Conservation (phyloP, 305 asterid species). For the Fraxinus latifolia region DNA sequence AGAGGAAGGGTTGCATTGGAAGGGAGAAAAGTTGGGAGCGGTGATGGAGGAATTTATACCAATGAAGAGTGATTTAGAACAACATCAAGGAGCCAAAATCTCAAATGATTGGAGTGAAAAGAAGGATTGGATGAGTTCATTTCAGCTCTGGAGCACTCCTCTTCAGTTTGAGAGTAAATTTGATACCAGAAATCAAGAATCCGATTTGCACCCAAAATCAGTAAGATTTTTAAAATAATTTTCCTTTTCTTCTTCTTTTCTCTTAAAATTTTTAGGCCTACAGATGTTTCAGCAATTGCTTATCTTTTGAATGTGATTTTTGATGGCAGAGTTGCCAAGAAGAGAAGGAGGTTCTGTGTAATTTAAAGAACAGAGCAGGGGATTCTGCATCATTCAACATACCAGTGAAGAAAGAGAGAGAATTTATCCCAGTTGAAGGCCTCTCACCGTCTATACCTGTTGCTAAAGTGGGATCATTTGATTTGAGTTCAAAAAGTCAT, state of each 20-base stretch:
- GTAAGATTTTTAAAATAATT: conserved; percentile 8
- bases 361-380: conserved; percentile 27
- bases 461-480: conserved; percentile 12
- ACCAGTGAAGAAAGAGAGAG: not conserved
- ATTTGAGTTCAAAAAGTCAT: not conserved
- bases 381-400: conserved; percentile 35
- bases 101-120: conserved; percentile 37
- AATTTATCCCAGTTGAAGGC: not conserved
- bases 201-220: conserved; percentile 22
- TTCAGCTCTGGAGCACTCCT: conserved; percentile 52
- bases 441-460: conserved; percentile 8
- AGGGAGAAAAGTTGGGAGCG: conserved; percentile 18
- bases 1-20: conserved; percentile 35
- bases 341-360: conserved; percentile 7
- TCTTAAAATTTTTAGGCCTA: not conserved
- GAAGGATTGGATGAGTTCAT: conserved; percentile 56
- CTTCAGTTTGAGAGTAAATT: conserved; percentile 27
- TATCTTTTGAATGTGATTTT: not conserved
- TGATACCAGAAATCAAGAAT: conserved; percentile 14
- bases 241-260: not conserved
- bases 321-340: conserved; percentile 24
- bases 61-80: conserved; percentile 19
- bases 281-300: not conserved
- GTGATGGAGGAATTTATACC: conserved; percentile 37
- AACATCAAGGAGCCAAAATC: conserved; percentile 29